phyloP scores from a whole-genome alignment of 768 basidiomycete genomes.

The Leccinum truebloodii region DNA sequence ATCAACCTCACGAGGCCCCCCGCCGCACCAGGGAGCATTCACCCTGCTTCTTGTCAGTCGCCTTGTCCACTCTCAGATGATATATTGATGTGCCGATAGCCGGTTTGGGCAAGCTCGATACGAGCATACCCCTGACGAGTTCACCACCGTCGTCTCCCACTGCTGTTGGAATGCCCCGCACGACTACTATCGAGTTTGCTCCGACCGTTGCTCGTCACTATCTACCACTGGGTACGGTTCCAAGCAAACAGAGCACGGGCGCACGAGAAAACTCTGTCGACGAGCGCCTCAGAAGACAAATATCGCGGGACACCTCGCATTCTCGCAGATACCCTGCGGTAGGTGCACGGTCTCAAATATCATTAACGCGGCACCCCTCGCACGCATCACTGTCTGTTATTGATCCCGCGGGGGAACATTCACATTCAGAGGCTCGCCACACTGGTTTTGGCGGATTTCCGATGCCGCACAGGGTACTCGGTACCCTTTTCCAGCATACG shows the following conservation, averaged over 20 bases:
- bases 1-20: slow-evolving; percentile 27
- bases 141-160: slow-evolving; percentile 7
- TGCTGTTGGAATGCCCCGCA: slow-evolving; percentile 35
- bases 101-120: slow-evolving; percentile 6
- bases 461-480: slow-evolving; percentile 60
- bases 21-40: slow-evolving; percentile 17
- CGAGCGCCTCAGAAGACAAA: slow-evolving; percentile 11
- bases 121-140: neutral
- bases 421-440: slow-evolving; percentile 33
- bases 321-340: slow-evolving; percentile 16
- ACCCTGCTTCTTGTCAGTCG: slow-evolving; percentile 13
- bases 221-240: slow-evolving; percentile 26
- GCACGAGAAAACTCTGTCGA: slow-evolving; percentile 1
- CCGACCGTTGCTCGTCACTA: slow-evolving; percentile 32
- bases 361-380: slow-evolving; percentile 20
- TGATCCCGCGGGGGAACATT: slow-evolving; percentile 17
- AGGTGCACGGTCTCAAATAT: slow-evolving; percentile 12
- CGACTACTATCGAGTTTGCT: slow-evolving; percentile 56
- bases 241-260: slow-evolving; percentile 28
- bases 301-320: slow-evolving; percentile 11
- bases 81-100: slow-evolving; percentile 14
- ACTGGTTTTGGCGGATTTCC: slow-evolving; percentile 74
- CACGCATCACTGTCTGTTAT: slow-evolving; percentile 13
- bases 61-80: neutral
- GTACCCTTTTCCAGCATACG: slow-evolving; percentile 47